Evolutionary conservation across 352 stramenopile species (phyloP), one percentile per base, ranked within the genome.

Genomic region (Phytophthora macrochlamydospora): DNA sequence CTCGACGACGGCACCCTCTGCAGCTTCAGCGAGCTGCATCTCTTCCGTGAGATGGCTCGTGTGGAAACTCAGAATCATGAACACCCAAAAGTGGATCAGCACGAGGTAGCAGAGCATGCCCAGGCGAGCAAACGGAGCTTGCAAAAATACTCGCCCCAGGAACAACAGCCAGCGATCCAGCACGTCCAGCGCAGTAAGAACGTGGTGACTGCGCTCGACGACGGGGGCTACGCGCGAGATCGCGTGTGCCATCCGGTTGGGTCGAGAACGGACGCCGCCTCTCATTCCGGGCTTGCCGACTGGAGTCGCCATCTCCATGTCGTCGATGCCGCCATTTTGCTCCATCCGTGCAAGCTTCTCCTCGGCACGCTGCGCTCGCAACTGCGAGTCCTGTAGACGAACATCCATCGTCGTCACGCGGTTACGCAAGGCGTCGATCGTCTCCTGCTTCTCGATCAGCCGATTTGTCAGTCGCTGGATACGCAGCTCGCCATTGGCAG

Each of bases 21-120:
- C 73, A 12, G 18, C 18, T 24, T 24, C 18, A 24, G 18, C 18
- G 18, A 72, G 62, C 44, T 92, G 75, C 61, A 92, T 75, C 62
- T 95, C 87, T 50, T 94, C 84, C 30, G 79, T 89, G 63, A 95
- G 49, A 61, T 95, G 87, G 59, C 81, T 94, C 53, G 89, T 96
- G 71, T 96, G 89, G 69, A 95, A 94, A 61, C 84, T 92, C 61
- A 96, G 68, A 50, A 96, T 83, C 38, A 92, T 65, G 59, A 95
- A 94, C 11, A 93, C 83, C 89, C 89, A 96, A 8, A 91, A 75
- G 64, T 96, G 89, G 46, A 96, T 79, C 61, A 96, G 65, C 60
- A 77, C 58, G 18, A 96, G 65, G 76, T 96, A 96, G 57, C 79
- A 83, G 35, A 96, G 44, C 64, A 94, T 66, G 2, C 62, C 81